phyloP scores from a whole-genome alignment of 768 basidiomycete genomes.

The Russula compacta region DNA sequence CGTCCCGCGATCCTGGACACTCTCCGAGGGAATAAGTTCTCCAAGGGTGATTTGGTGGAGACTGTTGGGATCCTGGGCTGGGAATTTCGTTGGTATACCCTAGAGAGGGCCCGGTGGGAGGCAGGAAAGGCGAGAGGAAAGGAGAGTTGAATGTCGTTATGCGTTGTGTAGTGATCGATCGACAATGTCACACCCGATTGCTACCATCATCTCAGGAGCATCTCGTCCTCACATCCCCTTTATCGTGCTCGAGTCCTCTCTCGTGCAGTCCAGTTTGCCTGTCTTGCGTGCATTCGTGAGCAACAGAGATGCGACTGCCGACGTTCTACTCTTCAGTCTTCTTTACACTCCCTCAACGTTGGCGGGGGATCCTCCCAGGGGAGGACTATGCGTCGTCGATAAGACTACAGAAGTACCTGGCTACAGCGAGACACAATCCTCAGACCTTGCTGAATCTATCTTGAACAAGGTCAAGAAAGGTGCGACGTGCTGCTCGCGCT shows the following conservation, averaged over 20 bases:
- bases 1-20: conserved; percentile 39
- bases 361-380: conserved; percentile 25
- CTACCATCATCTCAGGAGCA: conserved; percentile 25
- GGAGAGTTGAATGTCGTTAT: not conserved
- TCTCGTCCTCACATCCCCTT: conserved; percentile 33
- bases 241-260: conserved; percentile 50
- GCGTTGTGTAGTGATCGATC: not conserved
- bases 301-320: conserved; percentile 21
- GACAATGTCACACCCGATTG: conserved; percentile 24
- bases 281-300: conserved; percentile 35
- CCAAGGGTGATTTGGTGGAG: conserved; percentile 32
- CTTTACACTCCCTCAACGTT: conserved; percentile 45
- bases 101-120: conserved; percentile 43
- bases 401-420: conserved; percentile 43
- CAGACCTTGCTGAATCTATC: conserved; percentile 32
- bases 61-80: conserved; percentile 50
- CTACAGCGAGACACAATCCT: conserved; percentile 33
- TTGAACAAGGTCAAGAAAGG: conserved; percentile 33
- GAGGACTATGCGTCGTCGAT: conserved; percentile 37
- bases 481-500: conserved; percentile 19
- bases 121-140: not conserved
- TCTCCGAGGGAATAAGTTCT: conserved; percentile 42
- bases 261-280: conserved; percentile 48
- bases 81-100: conserved; percentile 37
- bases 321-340: conserved; percentile 45